These are phyloP conservation scores for Phaffomyces thermotolerans DNA, from an alignment of 805 yeast species.

Conservation along the genomic window DNA sequence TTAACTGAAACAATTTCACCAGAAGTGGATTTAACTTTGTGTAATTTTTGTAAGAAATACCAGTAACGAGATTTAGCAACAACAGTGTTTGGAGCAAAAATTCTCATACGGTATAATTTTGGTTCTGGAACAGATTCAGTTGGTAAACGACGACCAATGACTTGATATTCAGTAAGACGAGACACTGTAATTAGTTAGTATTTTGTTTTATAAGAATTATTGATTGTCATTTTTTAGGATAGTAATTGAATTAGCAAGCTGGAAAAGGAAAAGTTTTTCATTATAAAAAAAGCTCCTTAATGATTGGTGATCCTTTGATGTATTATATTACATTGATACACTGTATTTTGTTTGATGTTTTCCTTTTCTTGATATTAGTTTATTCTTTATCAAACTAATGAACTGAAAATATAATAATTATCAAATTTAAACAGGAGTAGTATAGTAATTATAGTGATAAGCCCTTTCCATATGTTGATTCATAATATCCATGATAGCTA, in stretches of 20 bases:
- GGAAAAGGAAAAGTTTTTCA: no score
- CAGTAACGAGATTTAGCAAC: slow-evolving; percentile 99
- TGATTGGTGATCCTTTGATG: no score
- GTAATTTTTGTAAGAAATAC: slow-evolving; percentile 99
- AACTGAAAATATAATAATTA: no score
- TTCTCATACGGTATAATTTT: slow-evolving; percentile 99
- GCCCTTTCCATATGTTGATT: not conserved
- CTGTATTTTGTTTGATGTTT: no score
- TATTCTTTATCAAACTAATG: no score
- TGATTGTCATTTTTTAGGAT: not conserved
- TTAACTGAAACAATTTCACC: slow-evolving; percentile 97
- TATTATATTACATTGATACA: no score
- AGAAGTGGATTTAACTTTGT: slow-evolving; percentile 99
- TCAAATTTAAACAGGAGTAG: no score
- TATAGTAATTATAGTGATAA: not conserved
- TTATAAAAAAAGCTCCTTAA: no score
- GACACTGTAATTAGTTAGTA: slow-evolving; percentile 48
- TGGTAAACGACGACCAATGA: slow-evolving; percentile 99
- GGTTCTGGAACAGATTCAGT: slow-evolving; percentile 99
- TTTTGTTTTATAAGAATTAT: not conserved
- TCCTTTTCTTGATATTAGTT: no score
- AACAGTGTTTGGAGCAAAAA: slow-evolving; percentile 97
- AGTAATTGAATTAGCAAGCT: no score
- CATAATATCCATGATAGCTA: not conserved
- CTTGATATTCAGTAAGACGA: slow-evolving; percentile 98